A percentile compares a stretch with the other conserved stretches of the same genome.
phyloP scores from a whole-genome alignment of 2,329 filamentous ascomycete species.

The Microthyrium microscopicum region DNA sequence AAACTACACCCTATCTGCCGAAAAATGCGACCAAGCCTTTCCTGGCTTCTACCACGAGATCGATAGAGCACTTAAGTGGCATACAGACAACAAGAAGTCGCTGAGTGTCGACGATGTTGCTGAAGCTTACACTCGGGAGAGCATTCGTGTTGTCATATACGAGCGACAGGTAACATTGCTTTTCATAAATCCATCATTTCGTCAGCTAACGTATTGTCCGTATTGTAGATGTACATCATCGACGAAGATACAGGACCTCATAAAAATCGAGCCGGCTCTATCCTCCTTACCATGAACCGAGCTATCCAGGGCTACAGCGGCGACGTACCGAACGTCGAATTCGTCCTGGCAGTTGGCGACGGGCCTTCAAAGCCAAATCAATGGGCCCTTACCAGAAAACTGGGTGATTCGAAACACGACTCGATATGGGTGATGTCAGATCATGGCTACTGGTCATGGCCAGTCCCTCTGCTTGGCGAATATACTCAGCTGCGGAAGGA shows the following conservation, averaged over 20 bases:
- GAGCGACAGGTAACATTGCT: constrained; percentile 12
- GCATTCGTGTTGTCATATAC: constrained; percentile 16
- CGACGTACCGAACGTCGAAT: constrained; percentile 33
- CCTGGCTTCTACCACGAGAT: constrained; percentile 13
- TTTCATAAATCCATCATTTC: background rate
- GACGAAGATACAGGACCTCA: constrained; percentile 13
- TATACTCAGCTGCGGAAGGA: constrained; percentile 10
- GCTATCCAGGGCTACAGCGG: constrained; percentile 34
- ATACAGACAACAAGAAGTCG: constrained; percentile 10
- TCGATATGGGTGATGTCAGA: constrained; percentile 13
- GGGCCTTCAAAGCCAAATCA: constrained; percentile 7
- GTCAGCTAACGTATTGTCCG: background rate
- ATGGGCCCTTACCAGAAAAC: constrained; percentile 7
- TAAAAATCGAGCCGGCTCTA: constrained; percentile 22
- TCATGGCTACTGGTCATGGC: constrained; percentile 12
- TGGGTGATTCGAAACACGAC: constrained; percentile 8
- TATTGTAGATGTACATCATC: constrained; percentile 22
- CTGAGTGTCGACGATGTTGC: constrained; percentile 1
- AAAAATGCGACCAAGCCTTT: constrained; percentile 13
- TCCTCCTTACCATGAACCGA: constrained; percentile 36
- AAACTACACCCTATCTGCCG: constrained; percentile 11
- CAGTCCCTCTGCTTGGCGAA: constrained; percentile 8
- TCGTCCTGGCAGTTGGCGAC: constrained; percentile 31
- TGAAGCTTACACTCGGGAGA: constrained; percentile 4
- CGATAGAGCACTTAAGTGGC: constrained; percentile 11